Base-by-base conservation (phyloP, 2,329 filamentous ascomycete species). In the Fusarium avenaceum region DNA sequence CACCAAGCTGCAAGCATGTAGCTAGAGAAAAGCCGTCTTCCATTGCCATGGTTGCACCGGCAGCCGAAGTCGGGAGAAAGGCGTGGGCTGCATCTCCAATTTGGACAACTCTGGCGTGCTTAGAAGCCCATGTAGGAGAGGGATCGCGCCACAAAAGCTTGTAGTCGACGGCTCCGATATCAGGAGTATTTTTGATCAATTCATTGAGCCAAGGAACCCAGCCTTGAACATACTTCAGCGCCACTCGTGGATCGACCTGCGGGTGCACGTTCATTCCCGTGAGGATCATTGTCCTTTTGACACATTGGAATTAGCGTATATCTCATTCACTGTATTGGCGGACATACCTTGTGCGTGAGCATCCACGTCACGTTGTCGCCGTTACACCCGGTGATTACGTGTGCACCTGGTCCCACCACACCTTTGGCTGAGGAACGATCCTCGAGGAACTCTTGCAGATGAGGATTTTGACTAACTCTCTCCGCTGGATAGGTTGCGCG, bases 81-180 rank as follows among this genome's bases (percentile, higher is more conserved):
- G 26, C 26, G 9, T 26, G 26, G 8, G 80, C 80, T 0, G 79
- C 77, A 52, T 82, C 80, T 20, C 80, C 80, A 28, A 80, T 78
- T 45, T 79, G 74, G 19, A 80, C 70, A 3, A 81, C 75, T 4
- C 78, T 19, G n/a, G n/a, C 24, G n/a, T 35, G 32, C 17, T 19
- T 14, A 2, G 48, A 30, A 3, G 35, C 14, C 48, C 47, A 50
- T 22, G 9, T 26, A 6, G 47, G 47, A n/a, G 30, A 35, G n/a
- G 48, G 48, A 14, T 50, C 24, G 20, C 48, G 48, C 48, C 48
- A 50, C 6, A 50, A 11, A 7, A 50, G 48, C n/a, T 50, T 50
- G 3, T 35, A 50, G 14, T 50, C 35, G 11, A 50, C 32, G 6
- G 20, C 24, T 2, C 47, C 30, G 19, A 38, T 35, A 8, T 50